Base-by-base conservation (phyloP, 208 protist genomes). In the Trypanosoma avium region DNA sequence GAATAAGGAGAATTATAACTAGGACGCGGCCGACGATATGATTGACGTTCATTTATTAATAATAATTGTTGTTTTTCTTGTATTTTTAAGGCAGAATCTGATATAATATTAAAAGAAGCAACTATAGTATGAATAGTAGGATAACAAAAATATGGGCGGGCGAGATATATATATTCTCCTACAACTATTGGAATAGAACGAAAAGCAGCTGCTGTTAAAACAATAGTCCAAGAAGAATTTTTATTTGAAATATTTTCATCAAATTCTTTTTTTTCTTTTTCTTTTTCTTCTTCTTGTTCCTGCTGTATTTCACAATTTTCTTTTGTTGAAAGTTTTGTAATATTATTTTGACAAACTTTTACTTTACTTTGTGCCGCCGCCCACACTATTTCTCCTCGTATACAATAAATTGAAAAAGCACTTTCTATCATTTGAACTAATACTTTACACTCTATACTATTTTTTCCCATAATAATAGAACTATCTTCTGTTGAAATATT, bases 81-180 rank as follows among this genome's bases (percentile, higher is more conserved):
- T n/a, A n/a, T n/a, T n/a, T n/a, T n/a, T n/a, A 89, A 36, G 2
- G 84, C 58, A 21, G 64, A 63, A 59, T 88, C 77, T 1, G 78
- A 75, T 5, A 82, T 90, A 40, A 93, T 70, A 53, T 73, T 81
- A 54, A 90, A 78, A 21, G 72, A 81, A 26, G 81, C 55, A 22
- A 93, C 60, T 21, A 93, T 77, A 1, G 61, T 15, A 7, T 43
- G 55, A 29, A 59, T 5, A 12, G 55, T 22, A 26, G 77, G 60
- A 43, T 76, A 83, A 27, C 76, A 68, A 36, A 77, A 79, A 57
- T 86, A 90, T 0, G 82, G 82, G 1, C 59, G n/a, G 3, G 70
- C 67, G 7, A 90, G 32, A 66, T 88, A 93, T 9, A 93, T n/a
- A 49, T 75, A 67, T 33, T 80, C 60, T 15, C 75, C 73, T 7